phyloP scores from a whole-genome alignment of 352 stramenopile genomes.

The Pythium rishiriense region DNA sequence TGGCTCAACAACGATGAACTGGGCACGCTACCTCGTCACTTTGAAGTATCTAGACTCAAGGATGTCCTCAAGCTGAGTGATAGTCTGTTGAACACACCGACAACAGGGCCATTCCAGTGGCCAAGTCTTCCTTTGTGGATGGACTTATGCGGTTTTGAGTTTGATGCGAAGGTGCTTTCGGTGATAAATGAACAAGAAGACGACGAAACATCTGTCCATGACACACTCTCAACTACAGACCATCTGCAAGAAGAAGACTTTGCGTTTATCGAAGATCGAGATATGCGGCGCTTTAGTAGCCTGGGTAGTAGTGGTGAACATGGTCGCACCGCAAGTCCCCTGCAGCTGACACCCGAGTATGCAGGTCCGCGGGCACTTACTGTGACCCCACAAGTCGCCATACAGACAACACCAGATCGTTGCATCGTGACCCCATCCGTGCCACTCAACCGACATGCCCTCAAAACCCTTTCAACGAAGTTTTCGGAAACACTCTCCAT shows the following conservation, averaged over 20 bases:
- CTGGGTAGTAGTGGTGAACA: slow-evolving; percentile 53
- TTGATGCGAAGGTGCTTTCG: slow-evolving; percentile 33
- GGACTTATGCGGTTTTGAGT: slow-evolving; percentile 69
- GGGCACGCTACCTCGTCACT: slow-evolving; percentile 68
- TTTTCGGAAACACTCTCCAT: slow-evolving; percentile 85
- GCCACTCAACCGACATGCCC: slow-evolving; percentile 56
- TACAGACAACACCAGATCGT: slow-evolving; percentile 38
- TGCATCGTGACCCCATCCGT: slow-evolving; percentile 67
- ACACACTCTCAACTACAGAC: slow-evolving; percentile 6
- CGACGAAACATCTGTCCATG: neutral
- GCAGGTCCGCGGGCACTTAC: slow-evolving; percentile 50
- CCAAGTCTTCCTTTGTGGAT: slow-evolving; percentile 60
- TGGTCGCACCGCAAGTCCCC: slow-evolving; percentile 37
- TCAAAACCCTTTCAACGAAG: slow-evolving; percentile 72
- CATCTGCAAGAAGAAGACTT: slow-evolving; percentile 66
- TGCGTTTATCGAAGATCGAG: slow-evolving; percentile 77
- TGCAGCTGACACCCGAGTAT: slow-evolving; percentile 49
- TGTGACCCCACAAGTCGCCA: slow-evolving; percentile 53
- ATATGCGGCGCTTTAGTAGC: slow-evolving; percentile 62
- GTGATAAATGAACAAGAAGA: slow-evolving; percentile 9
- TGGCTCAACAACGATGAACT: slow-evolving; percentile 79
- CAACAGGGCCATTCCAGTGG: slow-evolving; percentile 42
- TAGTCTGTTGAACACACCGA: slow-evolving; percentile 36
- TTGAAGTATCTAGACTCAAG: slow-evolving; percentile 64
- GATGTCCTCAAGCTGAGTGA: slow-evolving; percentile 76